phyloP scores from a whole-genome alignment of 1,284 basidiomycete genomes.

The Ceratobasidium sp. region DNA sequence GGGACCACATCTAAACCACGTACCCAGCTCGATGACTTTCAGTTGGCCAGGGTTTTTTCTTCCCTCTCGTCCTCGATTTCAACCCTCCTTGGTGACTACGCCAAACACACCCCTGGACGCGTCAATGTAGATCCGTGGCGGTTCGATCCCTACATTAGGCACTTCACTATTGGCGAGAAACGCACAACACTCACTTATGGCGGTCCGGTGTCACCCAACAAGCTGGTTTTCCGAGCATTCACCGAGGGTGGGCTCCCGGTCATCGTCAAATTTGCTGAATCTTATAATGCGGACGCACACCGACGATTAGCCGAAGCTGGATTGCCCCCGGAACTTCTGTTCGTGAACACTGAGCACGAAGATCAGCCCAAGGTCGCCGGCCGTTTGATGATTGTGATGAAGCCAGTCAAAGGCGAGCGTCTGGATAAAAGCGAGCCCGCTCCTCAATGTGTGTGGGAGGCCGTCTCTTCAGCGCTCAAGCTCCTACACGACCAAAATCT shows the following conservation, averaged over 20 bases:
- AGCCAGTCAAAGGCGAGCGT: background rate
- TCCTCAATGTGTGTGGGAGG: background rate
- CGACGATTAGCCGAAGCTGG: slow-evolving; percentile 35
- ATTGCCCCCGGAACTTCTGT: slow-evolving; percentile 46
- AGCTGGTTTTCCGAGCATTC: background rate
- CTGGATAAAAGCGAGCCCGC: background rate
- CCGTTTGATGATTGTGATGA: slow-evolving; percentile 42
- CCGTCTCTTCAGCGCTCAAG: slow-evolving; percentile 19
- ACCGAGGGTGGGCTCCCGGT: background rate
- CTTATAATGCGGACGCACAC: slow-evolving; percentile 43
- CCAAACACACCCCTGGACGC: background rate
- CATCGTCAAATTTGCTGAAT: slow-evolving; percentile 48
- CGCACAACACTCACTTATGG: background rate
- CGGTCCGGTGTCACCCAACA: background rate
- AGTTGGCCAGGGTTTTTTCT: no score
- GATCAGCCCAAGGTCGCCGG: slow-evolving; percentile 1
- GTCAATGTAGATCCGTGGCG: background rate
- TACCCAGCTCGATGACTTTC: background rate
- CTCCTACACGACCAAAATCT: slow-evolving; percentile 12
- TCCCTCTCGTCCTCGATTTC: background rate
- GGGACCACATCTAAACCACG: background rate
- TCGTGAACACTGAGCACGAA: slow-evolving; percentile 15
- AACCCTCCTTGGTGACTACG: background rate
- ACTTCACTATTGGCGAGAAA: background rate
- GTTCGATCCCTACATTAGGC: background rate